Evolutionary conservation across 768 basidiomycete species (phyloP).

Genomic region (Calocybe cyanea): DNA sequence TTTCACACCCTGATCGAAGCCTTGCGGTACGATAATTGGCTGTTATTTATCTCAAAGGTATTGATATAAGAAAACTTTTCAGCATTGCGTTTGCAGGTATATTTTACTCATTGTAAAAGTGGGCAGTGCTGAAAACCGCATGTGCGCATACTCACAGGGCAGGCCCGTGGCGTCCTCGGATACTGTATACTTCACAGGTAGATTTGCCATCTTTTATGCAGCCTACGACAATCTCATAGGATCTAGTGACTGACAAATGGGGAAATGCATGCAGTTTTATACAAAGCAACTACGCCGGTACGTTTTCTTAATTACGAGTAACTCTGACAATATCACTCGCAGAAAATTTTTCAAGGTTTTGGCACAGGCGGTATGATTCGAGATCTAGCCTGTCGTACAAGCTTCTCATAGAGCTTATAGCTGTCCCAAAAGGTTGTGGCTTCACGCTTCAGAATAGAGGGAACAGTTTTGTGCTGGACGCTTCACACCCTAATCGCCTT

Average conservation of each 20-base stretch:
- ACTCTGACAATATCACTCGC: too few relatives aligned
- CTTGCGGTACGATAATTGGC: constrained; percentile 49
- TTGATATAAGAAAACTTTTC: constrained; percentile 43
- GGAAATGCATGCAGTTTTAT: constrained; percentile 89
- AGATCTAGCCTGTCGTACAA: neutral
- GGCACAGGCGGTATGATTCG: constrained; percentile 72
- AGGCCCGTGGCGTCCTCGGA: constrained; percentile 83
- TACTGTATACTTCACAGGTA: constrained; percentile 91
- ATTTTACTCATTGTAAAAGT: constrained; percentile 41
- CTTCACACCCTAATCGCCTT: too few relatives aligned
- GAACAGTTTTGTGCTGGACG: too few relatives aligned
- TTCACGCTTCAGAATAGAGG: too few relatives aligned
- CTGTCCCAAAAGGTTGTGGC: too few relatives aligned
- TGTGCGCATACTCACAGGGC: too few relatives aligned
- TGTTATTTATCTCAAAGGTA: constrained; percentile 1
- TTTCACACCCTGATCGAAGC: constrained; percentile 86
- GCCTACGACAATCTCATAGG: neutral
- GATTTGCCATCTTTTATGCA: neutral
- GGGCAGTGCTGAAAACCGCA: too few relatives aligned
- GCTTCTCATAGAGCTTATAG: too few relatives aligned
- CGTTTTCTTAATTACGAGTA: too few relatives aligned
- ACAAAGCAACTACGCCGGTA: constrained; percentile 80
- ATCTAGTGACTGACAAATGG: constrained; percentile 74
- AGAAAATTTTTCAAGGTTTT: constrained; percentile 51
- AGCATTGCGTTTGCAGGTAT: neutral